A percentile compares a stretch with the other conserved stretches of the same genome.
Conservation (phyloP, 306 rosid genomes). For the Vigna nakashimae region DNA sequence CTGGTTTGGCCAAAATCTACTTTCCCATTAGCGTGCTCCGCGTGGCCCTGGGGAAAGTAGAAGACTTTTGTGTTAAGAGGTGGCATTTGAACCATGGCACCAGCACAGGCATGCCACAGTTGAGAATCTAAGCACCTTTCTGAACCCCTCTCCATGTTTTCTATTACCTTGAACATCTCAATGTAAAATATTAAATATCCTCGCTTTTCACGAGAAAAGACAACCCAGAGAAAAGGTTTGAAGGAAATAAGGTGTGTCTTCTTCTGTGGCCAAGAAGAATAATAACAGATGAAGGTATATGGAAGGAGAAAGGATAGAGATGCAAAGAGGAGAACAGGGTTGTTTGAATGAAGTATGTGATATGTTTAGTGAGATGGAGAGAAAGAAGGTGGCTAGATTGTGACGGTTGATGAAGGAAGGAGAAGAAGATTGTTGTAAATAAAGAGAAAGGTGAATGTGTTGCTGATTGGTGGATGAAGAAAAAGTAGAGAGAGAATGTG, state of each 20-base stretch:
- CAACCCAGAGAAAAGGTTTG: background rate
- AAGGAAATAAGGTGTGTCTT: background rate
- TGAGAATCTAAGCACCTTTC: constrained; percentile 83
- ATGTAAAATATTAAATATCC: constrained; percentile 5
- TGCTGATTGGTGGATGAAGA: constrained; percentile 14
- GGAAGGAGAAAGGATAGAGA: background rate
- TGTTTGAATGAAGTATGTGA: background rate
- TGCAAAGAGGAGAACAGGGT: background rate
- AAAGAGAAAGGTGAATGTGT: constrained; percentile 1
- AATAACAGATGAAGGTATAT: background rate
- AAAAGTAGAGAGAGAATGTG: constrained; percentile 1
- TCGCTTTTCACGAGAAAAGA: constrained; percentile 30
- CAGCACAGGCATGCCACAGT: constrained; percentile 96
- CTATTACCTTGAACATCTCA: constrained; percentile 61
- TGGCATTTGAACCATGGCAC: constrained; percentile 96
- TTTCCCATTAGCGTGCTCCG: constrained; percentile 69
- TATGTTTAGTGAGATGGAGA: background rate
- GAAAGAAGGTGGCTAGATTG: background rate
- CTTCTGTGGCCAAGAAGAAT: background rate
- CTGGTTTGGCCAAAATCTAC: constrained; percentile 63
- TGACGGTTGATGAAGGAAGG: background rate
- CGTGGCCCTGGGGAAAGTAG: constrained; percentile 97
- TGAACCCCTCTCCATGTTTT: constrained; percentile 57
- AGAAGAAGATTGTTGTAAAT: constrained; percentile 17
- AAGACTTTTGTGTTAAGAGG: constrained; percentile 76